Conservation (phyloP, 2,329 filamentous ascomycete genomes). For the Talaromyces sp. region DNA sequence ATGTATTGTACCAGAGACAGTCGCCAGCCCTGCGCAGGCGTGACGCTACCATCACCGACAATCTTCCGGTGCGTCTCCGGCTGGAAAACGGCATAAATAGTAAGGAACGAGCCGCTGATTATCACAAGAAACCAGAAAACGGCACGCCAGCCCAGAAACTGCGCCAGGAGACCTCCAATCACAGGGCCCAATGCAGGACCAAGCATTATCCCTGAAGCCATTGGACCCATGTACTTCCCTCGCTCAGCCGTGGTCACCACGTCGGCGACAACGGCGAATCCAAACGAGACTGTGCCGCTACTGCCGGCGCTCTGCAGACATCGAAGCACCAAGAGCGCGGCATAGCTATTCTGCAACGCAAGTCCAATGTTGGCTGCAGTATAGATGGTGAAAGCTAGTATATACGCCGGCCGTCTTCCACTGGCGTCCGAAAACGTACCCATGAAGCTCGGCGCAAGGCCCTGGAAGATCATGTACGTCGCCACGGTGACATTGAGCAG, state of each 20-base stretch:
- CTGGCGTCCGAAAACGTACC: constrained; percentile 59
- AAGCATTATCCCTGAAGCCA: constrained; percentile 53
- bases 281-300: constrained; percentile 65
- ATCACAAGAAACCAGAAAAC: constrained; percentile 68
- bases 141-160: constrained; percentile 62
- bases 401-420: constrained; percentile 58
- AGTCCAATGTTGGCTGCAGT: constrained; percentile 55
- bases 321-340: constrained; percentile 55
- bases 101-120: constrained; percentile 41
- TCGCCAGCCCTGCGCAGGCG: constrained; percentile 16
- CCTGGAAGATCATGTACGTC: constrained; percentile 50
- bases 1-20: constrained; percentile 20
- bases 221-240: constrained; percentile 67
- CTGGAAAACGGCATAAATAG: constrained; percentile 52
- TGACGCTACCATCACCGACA: constrained; percentile 29
- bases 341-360: constrained; percentile 54
- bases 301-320: constrained; percentile 61
- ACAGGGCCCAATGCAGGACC: constrained; percentile 52
- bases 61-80: constrained; percentile 46
- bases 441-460: constrained; percentile 55
- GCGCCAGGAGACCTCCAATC: constrained; percentile 58
- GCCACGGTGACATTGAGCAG: constrained; percentile 13
- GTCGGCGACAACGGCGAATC: constrained; percentile 67
- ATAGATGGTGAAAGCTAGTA: constrained; percentile 45
- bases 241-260: constrained; percentile 64